Conservation (phyloP, 2,329 filamentous ascomycete species). For the Aureobasidium namibiae region DNA sequence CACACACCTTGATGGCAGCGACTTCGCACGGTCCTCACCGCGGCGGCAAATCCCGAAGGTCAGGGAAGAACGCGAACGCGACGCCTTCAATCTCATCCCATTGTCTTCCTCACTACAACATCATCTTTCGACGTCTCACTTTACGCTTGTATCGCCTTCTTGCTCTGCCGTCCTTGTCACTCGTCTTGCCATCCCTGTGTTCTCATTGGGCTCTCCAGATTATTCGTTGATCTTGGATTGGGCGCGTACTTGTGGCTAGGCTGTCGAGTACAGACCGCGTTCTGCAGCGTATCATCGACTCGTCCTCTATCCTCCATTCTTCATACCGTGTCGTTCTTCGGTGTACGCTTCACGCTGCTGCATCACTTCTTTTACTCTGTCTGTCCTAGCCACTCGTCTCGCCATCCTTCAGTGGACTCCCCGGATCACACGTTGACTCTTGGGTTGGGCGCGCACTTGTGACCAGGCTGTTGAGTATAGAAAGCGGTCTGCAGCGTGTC, state of each 20-base stretch:
- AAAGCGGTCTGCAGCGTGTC: conserved; percentile 1
- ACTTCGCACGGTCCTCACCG: background rate
- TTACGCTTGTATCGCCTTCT: too few relatives aligned
- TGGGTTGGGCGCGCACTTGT: conserved; percentile 10
- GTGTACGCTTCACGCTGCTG: background rate
- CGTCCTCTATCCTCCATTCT: too few relatives aligned
- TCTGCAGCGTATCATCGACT: too few relatives aligned
- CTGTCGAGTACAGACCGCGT: too few relatives aligned
- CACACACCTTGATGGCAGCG: background rate
- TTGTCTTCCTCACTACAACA: background rate
- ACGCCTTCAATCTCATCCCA: background rate
- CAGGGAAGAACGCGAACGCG: background rate
- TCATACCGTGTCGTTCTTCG: background rate
- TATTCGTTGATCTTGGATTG: too few relatives aligned
- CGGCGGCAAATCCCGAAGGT: background rate
- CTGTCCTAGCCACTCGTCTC: conserved; percentile 7
- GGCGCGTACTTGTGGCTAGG: too few relatives aligned
- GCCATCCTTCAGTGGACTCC: conserved; percentile 10
- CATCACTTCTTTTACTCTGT: background rate
- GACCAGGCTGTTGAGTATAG: conserved; percentile 5
- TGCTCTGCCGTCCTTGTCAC: too few relatives aligned
- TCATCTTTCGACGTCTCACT: background rate
- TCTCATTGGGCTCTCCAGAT: too few relatives aligned
- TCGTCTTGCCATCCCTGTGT: too few relatives aligned
- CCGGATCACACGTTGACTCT: conserved; percentile 6